Evolutionary conservation across 2,329 filamentous ascomycete species (phyloP).

Genomic region (Penicillium sp.): DNA sequence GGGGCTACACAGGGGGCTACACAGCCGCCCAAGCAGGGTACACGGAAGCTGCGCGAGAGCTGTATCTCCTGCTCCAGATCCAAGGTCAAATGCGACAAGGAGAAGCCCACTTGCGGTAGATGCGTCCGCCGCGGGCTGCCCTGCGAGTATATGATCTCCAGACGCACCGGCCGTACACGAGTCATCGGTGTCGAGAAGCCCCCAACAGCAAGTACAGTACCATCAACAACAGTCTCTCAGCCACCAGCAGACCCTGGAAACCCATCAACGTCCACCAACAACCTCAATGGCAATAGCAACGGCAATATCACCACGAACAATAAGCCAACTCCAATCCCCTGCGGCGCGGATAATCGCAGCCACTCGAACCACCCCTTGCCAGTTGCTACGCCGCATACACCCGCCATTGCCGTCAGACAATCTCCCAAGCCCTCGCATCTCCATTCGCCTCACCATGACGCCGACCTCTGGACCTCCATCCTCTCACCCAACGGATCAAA

Average conservation of each 20-base stretch:
- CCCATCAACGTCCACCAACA: too few species aligned
- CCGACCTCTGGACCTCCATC: conserved; percentile 4
- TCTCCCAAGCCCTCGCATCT: background rate
- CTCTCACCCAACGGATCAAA: background rate
- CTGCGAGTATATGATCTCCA: conserved; percentile 17
- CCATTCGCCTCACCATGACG: background rate
- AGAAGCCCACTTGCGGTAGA: conserved; percentile 12
- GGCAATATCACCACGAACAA: background rate
- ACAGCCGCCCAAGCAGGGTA: background rate
- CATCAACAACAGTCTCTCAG: background rate
- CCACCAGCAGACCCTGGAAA: too few species aligned
- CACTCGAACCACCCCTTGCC: background rate
- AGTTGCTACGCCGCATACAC: background rate
- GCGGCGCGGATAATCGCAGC: background rate
- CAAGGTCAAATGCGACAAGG: conserved; percentile 17
- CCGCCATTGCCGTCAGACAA: background rate
- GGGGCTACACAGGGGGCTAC: background rate
- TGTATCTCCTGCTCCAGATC: conserved; percentile 16
- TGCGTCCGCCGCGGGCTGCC: conserved; percentile 14
- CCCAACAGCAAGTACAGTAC: background rate
- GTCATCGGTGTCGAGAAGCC: conserved; percentile 6
- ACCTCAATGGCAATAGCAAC: background rate
- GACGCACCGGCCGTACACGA: conserved; percentile 14
- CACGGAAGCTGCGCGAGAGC: conserved; percentile 16
- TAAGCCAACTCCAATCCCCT: background rate